Percentiles rank a stretch among this genome's conserved stretches.
Evolutionary conservation across 179 eudicot species (phyloP).

Genomic region (Actinidia arguta): DNA sequence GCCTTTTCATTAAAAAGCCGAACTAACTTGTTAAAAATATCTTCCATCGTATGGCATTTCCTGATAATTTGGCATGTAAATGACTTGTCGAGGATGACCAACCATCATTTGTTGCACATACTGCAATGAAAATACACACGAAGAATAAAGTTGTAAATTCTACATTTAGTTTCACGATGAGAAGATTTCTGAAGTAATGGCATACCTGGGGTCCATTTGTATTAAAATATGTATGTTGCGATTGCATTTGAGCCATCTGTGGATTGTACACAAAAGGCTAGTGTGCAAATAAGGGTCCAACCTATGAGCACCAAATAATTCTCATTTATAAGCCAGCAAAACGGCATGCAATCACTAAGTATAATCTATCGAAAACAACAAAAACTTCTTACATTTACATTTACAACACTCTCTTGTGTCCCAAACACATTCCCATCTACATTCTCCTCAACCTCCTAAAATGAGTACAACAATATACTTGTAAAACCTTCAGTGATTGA

Average conservation of each 20-base stretch:
- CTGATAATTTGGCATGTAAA: conserved; percentile 94
- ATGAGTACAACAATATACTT: too few species aligned
- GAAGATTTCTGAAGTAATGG: background rate
- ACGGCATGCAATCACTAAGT: background rate
- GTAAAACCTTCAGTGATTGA: too few species aligned
- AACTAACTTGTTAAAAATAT: conserved; percentile 46
- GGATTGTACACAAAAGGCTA: conserved; percentile 81
- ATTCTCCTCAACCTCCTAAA: too few species aligned
- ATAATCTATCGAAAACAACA: too few species aligned
- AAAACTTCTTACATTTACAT: too few species aligned
- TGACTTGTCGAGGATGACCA: conserved; percentile 84
- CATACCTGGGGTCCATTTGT: conserved; percentile 89
- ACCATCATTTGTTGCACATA: conserved; percentile 95
- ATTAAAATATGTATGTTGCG: conserved; percentile 80
- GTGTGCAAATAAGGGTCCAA: conserved; percentile 78
- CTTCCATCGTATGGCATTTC: conserved; percentile 83
- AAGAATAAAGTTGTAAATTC: background rate
- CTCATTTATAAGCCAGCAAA: background rate
- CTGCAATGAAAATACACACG: conserved; percentile 38
- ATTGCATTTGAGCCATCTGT: conserved; percentile 67
- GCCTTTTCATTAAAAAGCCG: background rate
- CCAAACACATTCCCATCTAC: too few species aligned
- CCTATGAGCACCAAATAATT: conserved; percentile 42
- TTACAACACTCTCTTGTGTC: too few species aligned
- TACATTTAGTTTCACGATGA: background rate